Base-by-base conservation (phyloP, 768 basidiomycete species). In the Pleurotus djamor region DNA sequence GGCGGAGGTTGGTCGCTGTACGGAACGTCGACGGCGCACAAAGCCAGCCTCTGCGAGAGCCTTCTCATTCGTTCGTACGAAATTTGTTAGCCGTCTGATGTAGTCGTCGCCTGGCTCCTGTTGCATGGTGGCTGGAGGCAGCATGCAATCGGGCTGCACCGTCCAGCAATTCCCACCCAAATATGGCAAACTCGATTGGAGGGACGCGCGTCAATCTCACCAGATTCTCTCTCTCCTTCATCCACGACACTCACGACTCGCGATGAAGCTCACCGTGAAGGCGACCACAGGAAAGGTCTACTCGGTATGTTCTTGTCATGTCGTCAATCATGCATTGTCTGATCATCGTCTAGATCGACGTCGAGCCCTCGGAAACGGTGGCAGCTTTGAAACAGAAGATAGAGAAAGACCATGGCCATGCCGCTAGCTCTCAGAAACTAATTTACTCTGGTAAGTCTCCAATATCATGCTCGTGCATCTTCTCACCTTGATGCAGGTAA, bases 281-380 rank as follows among this genome's bases (percentile, higher is more conserved):
- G 98, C 96, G 1, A 84, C 96, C 12, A 90, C 94, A 74, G 93
- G 96, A 71, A 96, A 95, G 79, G 83, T 91, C 64, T 96, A 94
- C 76, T 83, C 87, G 69, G 88, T 92, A 69, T 5, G 73, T 66
- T n/a, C 38, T 33, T 16, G 37, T 7, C 35, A 36, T 5, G 6
- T 10, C 36, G 17, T 14, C 5, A 7, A 37, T 37, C 33, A 35
- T 9, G 12, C 36, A 47, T 28, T 9, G 49, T 41, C 51, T 14
- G 21, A 62, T 16, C 52, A 36, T 62, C 21, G 33, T 33, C 59
- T 64, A 92, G 89, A 78, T 92, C 76, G 94, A 96, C 65, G 88
- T 86, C 5, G 92, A 94, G 52, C 79, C 76, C 17, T 69, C 79
- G 36, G 89, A 96, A 52, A 91, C 93, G 35, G 81, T 99, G 48